A percentile compares a stretch with the other conserved stretches of the same genome.
Evolutionary conservation across 2,329 filamentous ascomycete species (phyloP).

Genomic region (Periconia sp.): DNA sequence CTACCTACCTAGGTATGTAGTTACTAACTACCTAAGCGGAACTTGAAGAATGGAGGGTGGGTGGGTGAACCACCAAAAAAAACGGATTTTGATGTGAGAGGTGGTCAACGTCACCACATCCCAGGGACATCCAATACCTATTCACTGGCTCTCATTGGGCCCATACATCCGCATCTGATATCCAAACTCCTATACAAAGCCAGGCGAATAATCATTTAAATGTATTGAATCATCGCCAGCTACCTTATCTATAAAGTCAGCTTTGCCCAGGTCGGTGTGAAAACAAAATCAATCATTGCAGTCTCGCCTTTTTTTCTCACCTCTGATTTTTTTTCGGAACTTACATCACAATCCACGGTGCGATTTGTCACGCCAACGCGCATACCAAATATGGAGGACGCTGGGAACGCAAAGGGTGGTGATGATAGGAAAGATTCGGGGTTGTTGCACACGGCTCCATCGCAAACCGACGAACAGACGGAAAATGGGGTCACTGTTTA

Average conservation of each 20-base stretch:
- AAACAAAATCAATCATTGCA: conserved; percentile 1
- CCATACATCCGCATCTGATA: too few species aligned
- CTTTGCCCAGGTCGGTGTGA: neutral
- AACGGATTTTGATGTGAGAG: too few species aligned
- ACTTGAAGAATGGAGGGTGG: too few species aligned
- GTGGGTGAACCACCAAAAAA: too few species aligned
- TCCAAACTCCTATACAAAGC: too few species aligned
- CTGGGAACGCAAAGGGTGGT: neutral
- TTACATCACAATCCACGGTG: neutral
- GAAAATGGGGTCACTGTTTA: neutral
- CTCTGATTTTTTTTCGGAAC: neutral
- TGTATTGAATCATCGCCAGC: neutral
- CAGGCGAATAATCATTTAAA: too few species aligned
- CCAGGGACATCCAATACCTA: too few species aligned
- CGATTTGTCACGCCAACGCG: neutral
- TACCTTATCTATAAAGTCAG: neutral
- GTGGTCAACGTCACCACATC: too few species aligned
- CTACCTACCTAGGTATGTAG: too few species aligned
- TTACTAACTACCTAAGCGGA: too few species aligned
- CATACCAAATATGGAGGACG: conserved; percentile 1
- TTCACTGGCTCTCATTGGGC: too few species aligned
- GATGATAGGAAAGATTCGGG: neutral
- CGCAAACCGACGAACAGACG: conserved; percentile 1
- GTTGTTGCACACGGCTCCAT: neutral
- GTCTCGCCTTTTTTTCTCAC: neutral